A percentile compares a stretch with the other conserved stretches of the same genome.
Evolutionary conservation across 2,329 filamentous ascomycete species (phyloP).

Genomic region (Epichloe hybrida): DNA sequence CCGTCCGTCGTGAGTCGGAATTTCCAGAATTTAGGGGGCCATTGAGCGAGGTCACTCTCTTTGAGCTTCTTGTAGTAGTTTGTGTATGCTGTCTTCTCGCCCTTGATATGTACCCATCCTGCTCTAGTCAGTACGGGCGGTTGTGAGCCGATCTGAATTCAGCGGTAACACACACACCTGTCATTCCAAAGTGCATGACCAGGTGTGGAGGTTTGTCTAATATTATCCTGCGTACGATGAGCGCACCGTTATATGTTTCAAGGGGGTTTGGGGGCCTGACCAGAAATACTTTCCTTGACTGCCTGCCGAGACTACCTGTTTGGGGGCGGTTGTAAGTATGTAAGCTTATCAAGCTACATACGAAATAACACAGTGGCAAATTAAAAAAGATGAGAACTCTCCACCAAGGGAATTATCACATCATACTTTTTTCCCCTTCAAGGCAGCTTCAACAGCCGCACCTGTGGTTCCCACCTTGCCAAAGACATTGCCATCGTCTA

Average conservation of each 20-base stretch:
- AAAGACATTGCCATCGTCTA: constrained; percentile 75
- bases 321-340: not conserved
- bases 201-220: constrained; percentile 70
- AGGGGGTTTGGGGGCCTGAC: constrained; percentile 22
- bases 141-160: not conserved
- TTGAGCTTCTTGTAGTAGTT: constrained; percentile 67
- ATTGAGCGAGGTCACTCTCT: constrained; percentile 43
- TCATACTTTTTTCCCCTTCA: constrained; percentile 55
- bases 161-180: constrained; percentile 24
- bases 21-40: constrained; percentile 87
- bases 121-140: constrained; percentile 2
- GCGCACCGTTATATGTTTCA: constrained; percentile 17
- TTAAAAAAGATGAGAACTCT: no score
- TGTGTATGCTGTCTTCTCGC: constrained; percentile 63
- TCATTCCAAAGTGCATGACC: constrained; percentile 78
- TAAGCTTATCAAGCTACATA: not conserved
- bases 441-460: constrained; percentile 55
- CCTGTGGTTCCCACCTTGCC: constrained; percentile 80
- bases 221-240: constrained; percentile 20
- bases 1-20: constrained; percentile 59
- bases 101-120: constrained; percentile 80
- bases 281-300: constrained; percentile 98
- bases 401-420: no score
- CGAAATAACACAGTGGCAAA: no score
- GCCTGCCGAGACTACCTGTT: constrained; percentile 47